Conservation (phyloP, 2,329 filamentous ascomycete species). For the Trichoderma semiorbis region DNA sequence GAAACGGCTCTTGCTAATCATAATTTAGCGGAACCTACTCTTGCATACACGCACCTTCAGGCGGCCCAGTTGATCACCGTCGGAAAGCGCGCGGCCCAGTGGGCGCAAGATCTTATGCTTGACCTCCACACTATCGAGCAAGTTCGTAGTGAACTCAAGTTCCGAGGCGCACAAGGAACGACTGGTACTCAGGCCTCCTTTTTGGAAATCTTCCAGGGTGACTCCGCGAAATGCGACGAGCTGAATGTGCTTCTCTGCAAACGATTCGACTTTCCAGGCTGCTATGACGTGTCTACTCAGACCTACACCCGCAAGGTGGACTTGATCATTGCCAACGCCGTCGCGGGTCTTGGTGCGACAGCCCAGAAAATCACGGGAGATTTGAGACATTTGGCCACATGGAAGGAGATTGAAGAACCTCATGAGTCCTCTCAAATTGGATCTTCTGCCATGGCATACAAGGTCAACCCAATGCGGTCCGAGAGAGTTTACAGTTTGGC, state of each 20-base stretch:
- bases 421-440: conserved; percentile 5
- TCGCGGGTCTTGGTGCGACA: conserved; percentile 75
- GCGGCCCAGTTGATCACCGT: not conserved
- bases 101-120: conserved; percentile 62
- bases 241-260: conserved; percentile 55
- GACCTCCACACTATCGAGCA: conserved; percentile 72
- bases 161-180: conserved; percentile 65
- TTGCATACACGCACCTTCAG: conserved; percentile 75
- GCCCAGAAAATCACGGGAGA: conserved; percentile 67
- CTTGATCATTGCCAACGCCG: conserved; percentile 69
- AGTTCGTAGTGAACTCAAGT: conserved; percentile 64
- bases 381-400: conserved; percentile 67
- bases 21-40: conserved; percentile 53
- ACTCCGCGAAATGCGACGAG: conserved; percentile 47
- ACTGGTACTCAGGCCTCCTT: conserved; percentile 79
- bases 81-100: conserved; percentile 49
- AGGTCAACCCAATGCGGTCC: not conserved
- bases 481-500: conserved; percentile 2
- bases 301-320: conserved; percentile 75
- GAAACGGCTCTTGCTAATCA: not conserved
- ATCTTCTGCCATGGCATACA: conserved; percentile 9
- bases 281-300: conserved; percentile 62
- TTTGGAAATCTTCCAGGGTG: conserved; percentile 45
- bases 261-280: conserved; percentile 51
- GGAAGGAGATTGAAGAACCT: conserved; percentile 75